A percentile compares a stretch with the other conserved stretches of the same genome.
Conservation (phyloP, 2,329 filamentous ascomycete species). For the Cytospora chrysosperma region DNA sequence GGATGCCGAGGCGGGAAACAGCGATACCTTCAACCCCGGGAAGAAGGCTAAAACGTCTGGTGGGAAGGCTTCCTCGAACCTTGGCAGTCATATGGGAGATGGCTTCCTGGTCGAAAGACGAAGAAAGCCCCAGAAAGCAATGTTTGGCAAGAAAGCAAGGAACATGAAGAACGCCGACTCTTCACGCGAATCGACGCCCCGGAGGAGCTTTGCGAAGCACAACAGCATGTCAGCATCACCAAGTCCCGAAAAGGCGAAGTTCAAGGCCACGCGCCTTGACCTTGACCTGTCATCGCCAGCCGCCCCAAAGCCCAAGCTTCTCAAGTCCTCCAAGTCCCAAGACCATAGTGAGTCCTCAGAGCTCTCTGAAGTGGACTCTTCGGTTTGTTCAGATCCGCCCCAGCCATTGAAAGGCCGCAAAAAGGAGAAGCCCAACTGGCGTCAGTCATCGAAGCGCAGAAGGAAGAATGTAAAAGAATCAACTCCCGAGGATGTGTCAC, state of each 20-base stretch:
- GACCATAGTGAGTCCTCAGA: conserved; percentile 1
- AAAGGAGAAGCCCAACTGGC: neutral
- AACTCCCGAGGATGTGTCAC: conserved; percentile 10
- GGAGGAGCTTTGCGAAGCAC: neutral
- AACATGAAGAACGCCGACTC: neutral
- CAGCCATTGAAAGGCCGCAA: neutral
- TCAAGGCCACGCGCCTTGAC: conserved; percentile 18
- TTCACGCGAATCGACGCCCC: conserved; percentile 2
- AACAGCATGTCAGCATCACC: conserved; percentile 7
- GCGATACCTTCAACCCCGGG: neutral
- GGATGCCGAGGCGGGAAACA: neutral
- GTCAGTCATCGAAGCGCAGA: neutral
- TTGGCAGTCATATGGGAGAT: conserved; percentile 17
- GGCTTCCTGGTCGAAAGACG: conserved; percentile 5
- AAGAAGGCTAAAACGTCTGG: conserved; percentile 7
- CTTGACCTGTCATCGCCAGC: conserved; percentile 6
- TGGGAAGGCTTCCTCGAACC: neutral
- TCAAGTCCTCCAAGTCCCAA: neutral
- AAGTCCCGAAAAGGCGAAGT: conserved; percentile 11
- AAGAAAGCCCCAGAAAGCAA: neutral
- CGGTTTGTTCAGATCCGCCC: conserved; percentile 8
- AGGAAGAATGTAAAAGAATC: neutral
- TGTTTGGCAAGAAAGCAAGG: conserved; percentile 12
- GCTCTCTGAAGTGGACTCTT: conserved; percentile 13
- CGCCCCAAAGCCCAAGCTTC: neutral